Evolutionary conservation across 352 stramenopile species (phyloP).

Genomic region (Proteromonas lacertae): DNA sequence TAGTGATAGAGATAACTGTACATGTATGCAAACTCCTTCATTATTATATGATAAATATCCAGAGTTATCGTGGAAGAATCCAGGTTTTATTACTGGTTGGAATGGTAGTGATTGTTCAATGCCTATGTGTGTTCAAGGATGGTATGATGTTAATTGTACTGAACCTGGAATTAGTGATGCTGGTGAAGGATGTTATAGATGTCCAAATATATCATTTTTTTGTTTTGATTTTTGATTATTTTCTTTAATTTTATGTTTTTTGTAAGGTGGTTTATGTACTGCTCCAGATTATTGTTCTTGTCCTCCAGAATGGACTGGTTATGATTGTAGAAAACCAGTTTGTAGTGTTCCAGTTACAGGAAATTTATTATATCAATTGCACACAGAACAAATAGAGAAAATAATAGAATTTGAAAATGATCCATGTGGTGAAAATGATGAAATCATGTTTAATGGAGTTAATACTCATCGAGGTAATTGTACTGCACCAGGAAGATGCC

Average conservation of each 20-base stretch:
- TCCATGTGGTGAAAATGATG: conserved; percentile 31
- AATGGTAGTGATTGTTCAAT: conserved; percentile 61
- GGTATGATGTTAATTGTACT: conserved; percentile 56
- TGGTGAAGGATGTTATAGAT: conserved; percentile 56
- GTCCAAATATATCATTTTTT: no score
- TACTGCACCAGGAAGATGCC: conserved; percentile 45
- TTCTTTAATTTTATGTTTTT: no score
- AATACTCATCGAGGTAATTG: conserved; percentile 39
- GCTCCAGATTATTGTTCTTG: conserved; percentile 51
- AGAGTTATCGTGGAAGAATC: conserved; percentile 14
- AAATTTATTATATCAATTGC: conserved; percentile 39
- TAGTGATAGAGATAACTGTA: conserved; percentile 47
- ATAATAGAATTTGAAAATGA: conserved; percentile 56
- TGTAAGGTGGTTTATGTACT: conserved; percentile 50
- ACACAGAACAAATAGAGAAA: conserved; percentile 64
- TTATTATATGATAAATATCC: conserved; percentile 30
- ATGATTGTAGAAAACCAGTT: conserved; percentile 57
- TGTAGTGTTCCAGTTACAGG: conserved; percentile 28
- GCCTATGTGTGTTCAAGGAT: conserved; percentile 64
- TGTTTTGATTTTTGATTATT: no score
- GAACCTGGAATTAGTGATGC: conserved; percentile 10
- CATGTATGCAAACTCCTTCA: conserved; percentile 44
- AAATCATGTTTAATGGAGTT: neutral
- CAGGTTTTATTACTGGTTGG: conserved; percentile 47
- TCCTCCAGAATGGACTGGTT: conserved; percentile 54